Evolutionary conservation across 495 filamentous ascomycete species (phyloP).

Genomic region (Penicillium chermesinum): DNA sequence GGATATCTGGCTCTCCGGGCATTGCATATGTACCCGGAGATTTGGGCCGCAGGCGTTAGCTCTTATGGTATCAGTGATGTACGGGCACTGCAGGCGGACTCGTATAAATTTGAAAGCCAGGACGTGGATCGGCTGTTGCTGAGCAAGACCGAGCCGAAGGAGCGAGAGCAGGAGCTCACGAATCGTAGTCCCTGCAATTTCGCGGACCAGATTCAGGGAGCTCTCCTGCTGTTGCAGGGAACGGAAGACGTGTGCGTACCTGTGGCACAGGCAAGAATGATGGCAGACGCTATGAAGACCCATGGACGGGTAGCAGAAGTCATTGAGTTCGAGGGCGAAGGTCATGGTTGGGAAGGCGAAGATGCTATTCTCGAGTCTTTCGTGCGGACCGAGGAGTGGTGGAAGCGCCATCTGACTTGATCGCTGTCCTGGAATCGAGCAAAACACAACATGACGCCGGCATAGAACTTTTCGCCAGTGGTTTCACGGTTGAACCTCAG

Average conservation of each 20-base stretch:
- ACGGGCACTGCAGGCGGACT: conserved; percentile 32
- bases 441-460: too few relatives aligned
- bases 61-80: conserved; percentile 45
- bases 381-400: conserved; percentile 22
- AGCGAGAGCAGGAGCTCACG: conserved; percentile 31
- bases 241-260: conserved; percentile 45
- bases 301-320: conserved; percentile 37
- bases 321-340: conserved; percentile 43
- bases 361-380: conserved; percentile 22
- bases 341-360: conserved; percentile 35
- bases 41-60: conserved; percentile 38
- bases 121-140: conserved; percentile 41
- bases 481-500: too few relatives aligned
- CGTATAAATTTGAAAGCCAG: conserved; percentile 49
- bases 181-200: conserved; percentile 41
- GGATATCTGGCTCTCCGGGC: conserved; percentile 45
- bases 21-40: conserved; percentile 26
- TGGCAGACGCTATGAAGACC: conserved; percentile 33
- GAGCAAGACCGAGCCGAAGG: conserved; percentile 20
- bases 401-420: conserved; percentile 21
- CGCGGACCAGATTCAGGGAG: conserved; percentile 39
- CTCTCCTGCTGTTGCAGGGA: conserved; percentile 45
- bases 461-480: too few relatives aligned
- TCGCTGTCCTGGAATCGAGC: neutral
- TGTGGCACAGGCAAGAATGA: conserved; percentile 40